phyloP scores from a whole-genome alignment of 495 filamentous ascomycete species.

The Neurospora cerealis region DNA sequence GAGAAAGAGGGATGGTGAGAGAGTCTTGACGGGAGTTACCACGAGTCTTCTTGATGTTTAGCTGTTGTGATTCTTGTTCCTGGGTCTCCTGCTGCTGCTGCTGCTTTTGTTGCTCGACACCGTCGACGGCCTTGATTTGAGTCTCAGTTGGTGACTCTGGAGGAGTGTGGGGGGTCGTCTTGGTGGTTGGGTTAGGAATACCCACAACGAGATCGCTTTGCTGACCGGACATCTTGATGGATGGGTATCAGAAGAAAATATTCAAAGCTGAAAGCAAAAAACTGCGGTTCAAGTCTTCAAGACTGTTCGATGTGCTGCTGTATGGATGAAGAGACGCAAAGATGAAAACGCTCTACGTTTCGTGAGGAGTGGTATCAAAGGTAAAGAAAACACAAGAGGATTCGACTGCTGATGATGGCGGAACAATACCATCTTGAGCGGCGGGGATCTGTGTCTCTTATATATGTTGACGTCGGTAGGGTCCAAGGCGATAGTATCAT shows the following conservation, averaged over 20 bases:
- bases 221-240: not conserved
- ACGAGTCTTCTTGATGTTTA: not conserved
- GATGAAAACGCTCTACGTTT: not conserved
- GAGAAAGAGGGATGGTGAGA: constrained; percentile 15
- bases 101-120: not conserved
- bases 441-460: not conserved
- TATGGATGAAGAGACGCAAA: not conserved
- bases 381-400: not conserved
- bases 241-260: not conserved
- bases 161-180: not conserved
- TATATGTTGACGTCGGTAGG: not conserved
- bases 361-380: not conserved
- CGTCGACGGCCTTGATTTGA: constrained; percentile 2
- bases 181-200: not conserved
- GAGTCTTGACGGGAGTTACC: constrained; percentile 4
- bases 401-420: not conserved
- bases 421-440: not conserved
- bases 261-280: not conserved
- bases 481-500: not conserved
- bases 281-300: not conserved
- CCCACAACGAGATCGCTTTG: not conserved
- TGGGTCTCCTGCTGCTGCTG: not conserved
- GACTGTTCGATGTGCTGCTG: not conserved
- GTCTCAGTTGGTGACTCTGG: not conserved
- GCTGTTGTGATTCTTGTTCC: not conserved